These are phyloP conservation scores for Neurospora sp. DNA, from an alignment of 495 filamentous ascomycete species.

Conservation along the genomic window DNA sequence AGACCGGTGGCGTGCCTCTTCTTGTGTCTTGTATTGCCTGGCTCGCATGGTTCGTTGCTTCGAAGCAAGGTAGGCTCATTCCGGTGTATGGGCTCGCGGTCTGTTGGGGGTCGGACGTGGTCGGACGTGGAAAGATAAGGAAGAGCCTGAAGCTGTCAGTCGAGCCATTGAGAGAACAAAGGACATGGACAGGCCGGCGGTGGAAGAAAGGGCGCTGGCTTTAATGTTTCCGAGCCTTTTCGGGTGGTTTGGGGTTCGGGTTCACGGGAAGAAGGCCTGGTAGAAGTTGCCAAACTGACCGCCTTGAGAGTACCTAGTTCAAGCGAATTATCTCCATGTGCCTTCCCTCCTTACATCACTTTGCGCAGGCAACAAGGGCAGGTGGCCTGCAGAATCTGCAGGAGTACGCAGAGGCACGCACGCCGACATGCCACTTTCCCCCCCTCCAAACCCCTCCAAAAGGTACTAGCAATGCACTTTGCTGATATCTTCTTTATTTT, in stretches of 20 bases:
- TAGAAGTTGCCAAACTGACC: background rate
- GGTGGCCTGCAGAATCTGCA: constrained; percentile 3
- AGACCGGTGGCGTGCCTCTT: background rate
- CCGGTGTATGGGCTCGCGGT: background rate
- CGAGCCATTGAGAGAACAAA: background rate
- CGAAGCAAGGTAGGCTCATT: background rate
- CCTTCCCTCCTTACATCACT: background rate
- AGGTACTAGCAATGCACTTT: background rate
- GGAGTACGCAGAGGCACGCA: background rate
- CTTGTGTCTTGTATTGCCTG: background rate
- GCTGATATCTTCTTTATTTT: background rate
- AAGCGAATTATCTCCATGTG: background rate
- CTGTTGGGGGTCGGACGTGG: background rate
- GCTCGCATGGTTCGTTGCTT: background rate
- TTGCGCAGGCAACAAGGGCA: background rate
- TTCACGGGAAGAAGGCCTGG: background rate
- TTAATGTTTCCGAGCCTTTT: background rate
- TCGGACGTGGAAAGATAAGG: background rate
- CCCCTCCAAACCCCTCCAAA: background rate
- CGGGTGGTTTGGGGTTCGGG: background rate
- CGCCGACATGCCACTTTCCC: background rate
- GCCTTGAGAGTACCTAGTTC: background rate
- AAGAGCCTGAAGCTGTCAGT: background rate
- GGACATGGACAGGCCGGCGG: background rate
- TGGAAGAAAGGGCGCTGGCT: background rate